A percentile compares a stretch with the other conserved stretches of the same genome.
Evolutionary conservation across 768 basidiomycete genomes (phyloP).

Genomic region (Panellus pusillus): DNA sequence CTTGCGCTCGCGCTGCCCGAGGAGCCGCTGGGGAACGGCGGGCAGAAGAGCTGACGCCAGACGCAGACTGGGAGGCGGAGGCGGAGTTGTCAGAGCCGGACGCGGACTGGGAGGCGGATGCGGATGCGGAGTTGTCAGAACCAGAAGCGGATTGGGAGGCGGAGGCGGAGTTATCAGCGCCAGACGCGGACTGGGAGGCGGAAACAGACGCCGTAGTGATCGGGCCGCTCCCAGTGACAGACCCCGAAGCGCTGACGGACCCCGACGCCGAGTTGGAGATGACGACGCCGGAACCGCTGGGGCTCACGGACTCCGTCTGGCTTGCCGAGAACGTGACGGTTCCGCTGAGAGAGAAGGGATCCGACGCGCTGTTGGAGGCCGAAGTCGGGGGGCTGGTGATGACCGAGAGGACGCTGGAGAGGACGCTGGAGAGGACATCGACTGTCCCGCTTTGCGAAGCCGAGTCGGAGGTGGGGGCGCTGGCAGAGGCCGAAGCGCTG

Average conservation of each 20-base stretch:
- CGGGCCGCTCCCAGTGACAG: too few species aligned
- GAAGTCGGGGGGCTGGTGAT: too few species aligned
- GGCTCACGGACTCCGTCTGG: neutral
- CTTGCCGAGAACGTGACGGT: neutral
- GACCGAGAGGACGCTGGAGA: neutral
- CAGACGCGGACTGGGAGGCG: neutral
- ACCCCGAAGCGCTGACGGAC: neutral
- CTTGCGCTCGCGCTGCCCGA: constrained; percentile 1
- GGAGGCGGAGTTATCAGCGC: neutral
- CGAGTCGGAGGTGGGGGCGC: neutral
- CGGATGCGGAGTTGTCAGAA: neutral
- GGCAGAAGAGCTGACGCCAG: constrained; percentile 1
- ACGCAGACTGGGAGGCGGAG: neutral
- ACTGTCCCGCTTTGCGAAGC: neutral
- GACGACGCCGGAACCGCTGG: constrained; percentile 9
- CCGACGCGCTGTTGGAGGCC: too few species aligned
- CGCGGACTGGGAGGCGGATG: neutral
- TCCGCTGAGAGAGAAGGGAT: neutral
- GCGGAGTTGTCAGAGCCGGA: neutral
- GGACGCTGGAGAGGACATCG: neutral
- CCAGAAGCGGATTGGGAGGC: neutral
- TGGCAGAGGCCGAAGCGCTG: neutral
- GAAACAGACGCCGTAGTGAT: neutral
- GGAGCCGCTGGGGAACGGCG: constrained; percentile 3
- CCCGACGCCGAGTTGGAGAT: neutral